These are phyloP conservation scores for Heritiera littoralis DNA, from an alignment of 345 rosid species.

Conservation along the genomic window DNA sequence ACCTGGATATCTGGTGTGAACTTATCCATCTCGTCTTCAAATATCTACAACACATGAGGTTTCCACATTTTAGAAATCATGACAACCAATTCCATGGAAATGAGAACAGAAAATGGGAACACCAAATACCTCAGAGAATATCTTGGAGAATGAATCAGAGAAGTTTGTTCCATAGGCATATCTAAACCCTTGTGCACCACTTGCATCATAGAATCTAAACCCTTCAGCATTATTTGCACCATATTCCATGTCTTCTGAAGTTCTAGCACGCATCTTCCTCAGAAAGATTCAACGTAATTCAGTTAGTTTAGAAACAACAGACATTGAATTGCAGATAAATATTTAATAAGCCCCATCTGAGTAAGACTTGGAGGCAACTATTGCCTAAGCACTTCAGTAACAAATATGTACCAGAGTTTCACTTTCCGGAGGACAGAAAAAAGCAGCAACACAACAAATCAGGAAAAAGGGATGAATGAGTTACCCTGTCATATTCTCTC, in stretches of 20 bases:
- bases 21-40: constrained; percentile 55
- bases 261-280: constrained; percentile 41
- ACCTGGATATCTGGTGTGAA: constrained; percentile 74
- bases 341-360: not conserved
- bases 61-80: constrained; percentile 26
- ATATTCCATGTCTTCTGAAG: constrained; percentile 50
- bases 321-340: not conserved
- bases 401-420: not conserved
- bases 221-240: constrained; percentile 55
- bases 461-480: not conserved
- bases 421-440: not conserved
- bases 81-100: constrained; percentile 10
- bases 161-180: constrained; percentile 56
- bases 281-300: constrained; percentile 12
- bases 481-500: constrained; percentile 69
- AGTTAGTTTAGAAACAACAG: constrained; percentile 20
- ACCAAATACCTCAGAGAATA: constrained; percentile 75
- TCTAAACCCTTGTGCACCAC: constrained; percentile 55
- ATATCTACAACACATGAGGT: constrained; percentile 54
- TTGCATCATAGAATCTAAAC: constrained; percentile 41
- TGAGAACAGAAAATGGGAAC: constrained; percentile 6
- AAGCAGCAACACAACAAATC: not conserved
- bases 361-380: not conserved
- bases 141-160: constrained; percentile 83
- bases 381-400: constrained; percentile 5